Evolutionary conservation across 1,284 basidiomycete genomes (phyloP).

Genomic region (Pseudozyma sp.): DNA sequence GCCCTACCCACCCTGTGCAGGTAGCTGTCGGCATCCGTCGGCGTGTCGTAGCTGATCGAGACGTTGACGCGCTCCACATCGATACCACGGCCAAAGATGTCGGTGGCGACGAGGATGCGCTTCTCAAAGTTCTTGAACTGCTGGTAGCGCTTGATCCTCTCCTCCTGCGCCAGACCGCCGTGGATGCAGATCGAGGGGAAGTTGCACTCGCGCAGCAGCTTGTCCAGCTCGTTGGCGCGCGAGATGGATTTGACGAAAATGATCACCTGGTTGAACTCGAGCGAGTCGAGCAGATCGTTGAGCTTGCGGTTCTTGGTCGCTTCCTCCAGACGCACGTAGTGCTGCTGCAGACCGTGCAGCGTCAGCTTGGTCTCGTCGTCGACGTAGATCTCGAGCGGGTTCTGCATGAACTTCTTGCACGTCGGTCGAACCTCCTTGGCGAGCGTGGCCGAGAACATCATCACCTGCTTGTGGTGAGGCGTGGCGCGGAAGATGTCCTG

Average conservation of each 20-base stretch:
- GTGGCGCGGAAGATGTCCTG: constrained; percentile 99
- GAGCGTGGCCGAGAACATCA: constrained; percentile 99
- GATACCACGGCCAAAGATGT: constrained; percentile 69
- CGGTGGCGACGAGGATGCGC: constrained; percentile 74
- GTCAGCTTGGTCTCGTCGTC: constrained; percentile 99
- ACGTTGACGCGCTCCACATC: constrained; percentile 69
- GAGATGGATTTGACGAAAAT: constrained; percentile 99
- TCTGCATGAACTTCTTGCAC: constrained; percentile 99
- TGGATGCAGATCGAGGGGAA: constrained; percentile 99
- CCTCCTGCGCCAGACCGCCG: constrained; percentile 91
- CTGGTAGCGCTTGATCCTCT: constrained; percentile 96
- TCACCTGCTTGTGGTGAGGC: constrained; percentile 99
- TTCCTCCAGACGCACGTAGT: constrained; percentile 88
- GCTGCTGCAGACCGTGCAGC: constrained; percentile 97
- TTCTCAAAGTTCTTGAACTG: constrained; percentile 99
- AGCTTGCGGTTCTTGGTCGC: constrained; percentile 95
- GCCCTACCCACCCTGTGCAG: constrained; percentile 99
- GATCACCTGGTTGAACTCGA: constrained; percentile 99
- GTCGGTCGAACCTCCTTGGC: constrained; percentile 96
- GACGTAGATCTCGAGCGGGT: constrained; percentile 98
- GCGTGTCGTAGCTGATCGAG: constrained; percentile 77
- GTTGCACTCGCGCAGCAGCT: constrained; percentile 94
- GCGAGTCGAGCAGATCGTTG: constrained; percentile 92
- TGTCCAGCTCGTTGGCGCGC: constrained; percentile 95
- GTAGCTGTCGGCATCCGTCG: constrained; percentile 96